A percentile compares a stretch with the other conserved stretches of the same genome.
These are phyloP conservation scores for Russula vinacea DNA, from an alignment of 768 basidiomycete species.

Conservation along the genomic window DNA sequence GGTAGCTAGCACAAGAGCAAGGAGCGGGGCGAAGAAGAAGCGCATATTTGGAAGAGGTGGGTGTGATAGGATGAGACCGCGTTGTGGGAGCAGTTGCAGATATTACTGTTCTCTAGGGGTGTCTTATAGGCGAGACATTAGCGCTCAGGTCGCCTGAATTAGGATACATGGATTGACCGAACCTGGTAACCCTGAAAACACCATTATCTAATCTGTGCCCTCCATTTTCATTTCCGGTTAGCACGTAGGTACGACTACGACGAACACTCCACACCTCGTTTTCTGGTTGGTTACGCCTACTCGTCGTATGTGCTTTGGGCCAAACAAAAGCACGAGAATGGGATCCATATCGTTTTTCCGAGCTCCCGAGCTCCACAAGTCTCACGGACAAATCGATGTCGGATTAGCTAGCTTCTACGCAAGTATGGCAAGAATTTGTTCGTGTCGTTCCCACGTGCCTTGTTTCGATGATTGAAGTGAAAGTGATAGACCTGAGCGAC, in stretches of 20 bases:
- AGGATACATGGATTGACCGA: neutral
- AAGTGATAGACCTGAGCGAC: neutral
- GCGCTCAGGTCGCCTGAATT: slow-evolving; percentile 11
- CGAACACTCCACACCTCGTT: neutral
- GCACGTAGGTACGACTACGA: neutral
- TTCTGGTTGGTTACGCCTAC: neutral
- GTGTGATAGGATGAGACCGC: neutral
- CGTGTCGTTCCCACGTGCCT: neutral
- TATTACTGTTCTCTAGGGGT: neutral
- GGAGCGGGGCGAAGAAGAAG: slow-evolving; percentile 7
- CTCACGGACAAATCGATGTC: neutral
- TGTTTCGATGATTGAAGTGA: neutral
- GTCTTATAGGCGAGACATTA: slow-evolving; percentile 7
- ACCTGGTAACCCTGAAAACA: neutral
- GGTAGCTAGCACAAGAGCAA: slow-evolving; percentile 4
- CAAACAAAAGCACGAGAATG: neutral
- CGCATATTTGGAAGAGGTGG: slow-evolving; percentile 11
- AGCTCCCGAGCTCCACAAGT: neutral
- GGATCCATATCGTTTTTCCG: too few relatives aligned
- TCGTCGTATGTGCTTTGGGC: too few relatives aligned
- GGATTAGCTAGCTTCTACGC: neutral
- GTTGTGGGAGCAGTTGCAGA: neutral
- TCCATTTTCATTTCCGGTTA: slow-evolving; percentile 17
- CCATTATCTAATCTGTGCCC: neutral
- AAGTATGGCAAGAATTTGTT: neutral